Percentiles rank a stretch among this genome's conserved stretches.
Conservation (phyloP, 2,329 filamentous ascomycete species). For the Mycosphaerelloides madeirae region DNA sequence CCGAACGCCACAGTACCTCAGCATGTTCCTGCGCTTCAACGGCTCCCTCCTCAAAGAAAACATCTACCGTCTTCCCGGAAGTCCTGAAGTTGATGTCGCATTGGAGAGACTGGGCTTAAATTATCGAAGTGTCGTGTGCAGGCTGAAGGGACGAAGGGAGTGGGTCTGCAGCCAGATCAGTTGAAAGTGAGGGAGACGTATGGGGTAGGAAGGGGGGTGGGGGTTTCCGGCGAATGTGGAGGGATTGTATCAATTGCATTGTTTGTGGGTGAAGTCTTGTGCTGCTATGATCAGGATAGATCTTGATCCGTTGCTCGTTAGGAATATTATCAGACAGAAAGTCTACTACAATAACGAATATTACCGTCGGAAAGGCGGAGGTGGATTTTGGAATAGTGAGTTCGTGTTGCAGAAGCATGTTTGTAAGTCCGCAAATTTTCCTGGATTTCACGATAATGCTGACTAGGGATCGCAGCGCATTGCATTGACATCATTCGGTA, state of each 20-base stretch:
- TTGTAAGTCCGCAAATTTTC: constrained; percentile 41
- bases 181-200: constrained; percentile 52
- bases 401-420: constrained; percentile 53
- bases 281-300: background rate
- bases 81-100: constrained; percentile 48
- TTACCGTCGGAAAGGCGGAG: constrained; percentile 48
- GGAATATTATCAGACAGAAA: constrained; percentile 56
- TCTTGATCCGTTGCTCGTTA: constrained; percentile 20
- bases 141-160: constrained; percentile 43
- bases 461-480: constrained; percentile 41
- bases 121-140: constrained; percentile 50
- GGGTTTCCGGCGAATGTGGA: constrained; percentile 57
- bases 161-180: constrained; percentile 50
- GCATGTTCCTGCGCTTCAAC: background rate
- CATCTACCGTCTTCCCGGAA: background rate
- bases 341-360: constrained; percentile 58
- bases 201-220: too few relatives aligned
- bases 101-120: constrained; percentile 52
- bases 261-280: constrained; percentile 32
- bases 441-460: background rate
- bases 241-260: constrained; percentile 55
- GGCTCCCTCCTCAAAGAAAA: background rate
- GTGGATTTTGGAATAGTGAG: constrained; percentile 55
- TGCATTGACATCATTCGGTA: constrained; percentile 60
- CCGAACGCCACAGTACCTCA: background rate